A percentile compares a stretch with the other conserved stretches of the same genome.
phyloP scores from a whole-genome alignment of 2,329 filamentous ascomycete genomes.

The Xylariaceae sp. region DNA sequence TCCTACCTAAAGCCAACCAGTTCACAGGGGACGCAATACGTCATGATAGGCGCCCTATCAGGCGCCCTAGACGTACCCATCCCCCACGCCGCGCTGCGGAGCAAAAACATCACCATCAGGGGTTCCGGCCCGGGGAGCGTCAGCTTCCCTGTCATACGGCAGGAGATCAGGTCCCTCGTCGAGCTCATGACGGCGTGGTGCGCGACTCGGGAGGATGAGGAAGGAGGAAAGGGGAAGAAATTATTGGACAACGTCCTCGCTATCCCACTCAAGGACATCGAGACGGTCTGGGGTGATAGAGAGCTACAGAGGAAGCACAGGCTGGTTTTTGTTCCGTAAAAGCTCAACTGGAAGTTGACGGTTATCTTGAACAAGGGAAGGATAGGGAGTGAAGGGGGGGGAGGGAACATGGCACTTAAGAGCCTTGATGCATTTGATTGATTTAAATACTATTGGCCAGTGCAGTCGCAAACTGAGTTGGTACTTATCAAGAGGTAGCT shows the following conservation, averaged over 20 bases:
- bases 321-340: constrained; percentile 26
- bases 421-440: too few species aligned
- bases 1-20: too few species aligned
- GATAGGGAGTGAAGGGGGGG: too few species aligned
- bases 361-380: too few species aligned
- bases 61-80: constrained; percentile 32
- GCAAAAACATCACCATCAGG: constrained; percentile 43
- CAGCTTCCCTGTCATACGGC: constrained; percentile 28
- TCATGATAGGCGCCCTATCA: constrained; percentile 46
- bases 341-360: too few species aligned
- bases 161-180: constrained; percentile 27
- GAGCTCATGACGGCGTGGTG: constrained; percentile 29
- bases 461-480: too few species aligned
- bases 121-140: constrained; percentile 43
- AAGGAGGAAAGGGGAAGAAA: too few species aligned
- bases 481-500: too few species aligned
- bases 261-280: constrained; percentile 31
- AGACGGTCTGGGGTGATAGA: constrained; percentile 28
- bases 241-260: constrained; percentile 18
- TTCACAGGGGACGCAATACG: too few species aligned
- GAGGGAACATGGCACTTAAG: too few species aligned
- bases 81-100: constrained; percentile 40
- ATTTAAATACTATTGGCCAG: too few species aligned
- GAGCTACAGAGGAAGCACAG: constrained; percentile 20
- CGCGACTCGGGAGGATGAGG: too few species aligned